These are phyloP conservation scores for Mycena venus DNA, from an alignment of 768 basidiomycete genomes.

Conservation along the genomic window DNA sequence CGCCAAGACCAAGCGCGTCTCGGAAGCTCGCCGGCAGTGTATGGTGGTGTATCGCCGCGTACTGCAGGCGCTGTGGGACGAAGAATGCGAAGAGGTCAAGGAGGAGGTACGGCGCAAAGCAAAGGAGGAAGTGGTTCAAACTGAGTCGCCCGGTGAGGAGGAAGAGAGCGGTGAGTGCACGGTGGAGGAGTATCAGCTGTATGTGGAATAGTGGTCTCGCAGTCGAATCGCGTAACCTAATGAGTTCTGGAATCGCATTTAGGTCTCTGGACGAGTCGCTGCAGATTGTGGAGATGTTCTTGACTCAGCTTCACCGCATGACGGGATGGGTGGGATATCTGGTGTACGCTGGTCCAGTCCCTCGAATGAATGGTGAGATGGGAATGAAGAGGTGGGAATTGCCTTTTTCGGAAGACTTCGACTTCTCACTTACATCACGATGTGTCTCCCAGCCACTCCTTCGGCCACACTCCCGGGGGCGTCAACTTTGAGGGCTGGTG, in stretches of 20 bases:
- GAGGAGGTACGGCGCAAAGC: neutral
- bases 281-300: neutral
- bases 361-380: neutral
- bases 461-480: neutral
- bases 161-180: neutral
- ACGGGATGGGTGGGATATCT: conserved; percentile 4
- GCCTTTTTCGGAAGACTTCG: neutral
- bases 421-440: neutral
- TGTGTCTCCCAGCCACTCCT: neutral
- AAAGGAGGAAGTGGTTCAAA: neutral
- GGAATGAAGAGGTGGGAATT: neutral
- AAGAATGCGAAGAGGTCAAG: neutral
- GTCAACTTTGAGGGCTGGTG: neutral
- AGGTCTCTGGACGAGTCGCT: conserved; percentile 10
- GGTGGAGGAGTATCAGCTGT: conserved; percentile 9
- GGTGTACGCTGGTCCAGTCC: conserved; percentile 1
- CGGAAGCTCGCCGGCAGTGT: neutral
- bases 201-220: neutral
- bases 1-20: neutral
- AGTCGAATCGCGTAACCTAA: too few relatives aligned
- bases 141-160: neutral
- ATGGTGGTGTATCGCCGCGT: conserved; percentile 1
- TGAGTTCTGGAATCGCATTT: too few relatives aligned
- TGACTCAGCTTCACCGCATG: neutral
- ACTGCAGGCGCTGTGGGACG: neutral